Conservation (phyloP, 352 stramenopile genomes). For the Phytophthora aleatoria region DNA sequence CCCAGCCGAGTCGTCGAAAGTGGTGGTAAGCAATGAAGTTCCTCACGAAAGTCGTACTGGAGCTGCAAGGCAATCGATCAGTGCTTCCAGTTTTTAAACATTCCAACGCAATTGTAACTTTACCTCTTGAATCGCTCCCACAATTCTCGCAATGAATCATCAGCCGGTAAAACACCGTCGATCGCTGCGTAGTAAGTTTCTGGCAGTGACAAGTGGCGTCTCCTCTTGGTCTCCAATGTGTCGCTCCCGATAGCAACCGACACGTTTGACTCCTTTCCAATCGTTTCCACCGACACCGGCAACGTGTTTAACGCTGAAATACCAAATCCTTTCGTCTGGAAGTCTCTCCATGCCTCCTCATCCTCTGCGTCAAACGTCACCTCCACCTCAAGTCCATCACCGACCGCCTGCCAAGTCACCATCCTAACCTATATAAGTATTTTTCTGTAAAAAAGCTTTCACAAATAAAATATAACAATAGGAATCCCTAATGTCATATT, state of each 20-base stretch:
- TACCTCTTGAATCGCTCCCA: slow-evolving; percentile 50
- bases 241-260: background rate
- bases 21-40: slow-evolving; percentile 62
- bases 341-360: slow-evolving; percentile 13
- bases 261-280: slow-evolving; percentile 3
- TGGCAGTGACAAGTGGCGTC: slow-evolving; percentile 40
- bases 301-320: slow-evolving; percentile 9
- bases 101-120: slow-evolving; percentile 1
- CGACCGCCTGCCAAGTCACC: slow-evolving; percentile 33
- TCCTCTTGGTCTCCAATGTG: slow-evolving; percentile 9
- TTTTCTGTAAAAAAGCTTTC: background rate
- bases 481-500: slow-evolving; percentile 10
- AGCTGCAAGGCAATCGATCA: slow-evolving; percentile 15
- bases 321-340: slow-evolving; percentile 26
- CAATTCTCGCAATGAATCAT: slow-evolving; percentile 21
- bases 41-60: slow-evolving; percentile 37
- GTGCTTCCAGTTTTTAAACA: background rate
- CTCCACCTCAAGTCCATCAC: slow-evolving; percentile 7
- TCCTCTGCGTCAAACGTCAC: slow-evolving; percentile 32
- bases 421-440: slow-evolving; percentile 17
- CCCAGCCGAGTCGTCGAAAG: slow-evolving; percentile 61
- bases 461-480: slow-evolving; percentile 14
- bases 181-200: slow-evolving; percentile 58
- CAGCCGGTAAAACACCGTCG: slow-evolving; percentile 31
- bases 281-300: background rate